Conservation (phyloP, 2,329 filamentous ascomycete species). For the Colletotrichum sublineola region DNA sequence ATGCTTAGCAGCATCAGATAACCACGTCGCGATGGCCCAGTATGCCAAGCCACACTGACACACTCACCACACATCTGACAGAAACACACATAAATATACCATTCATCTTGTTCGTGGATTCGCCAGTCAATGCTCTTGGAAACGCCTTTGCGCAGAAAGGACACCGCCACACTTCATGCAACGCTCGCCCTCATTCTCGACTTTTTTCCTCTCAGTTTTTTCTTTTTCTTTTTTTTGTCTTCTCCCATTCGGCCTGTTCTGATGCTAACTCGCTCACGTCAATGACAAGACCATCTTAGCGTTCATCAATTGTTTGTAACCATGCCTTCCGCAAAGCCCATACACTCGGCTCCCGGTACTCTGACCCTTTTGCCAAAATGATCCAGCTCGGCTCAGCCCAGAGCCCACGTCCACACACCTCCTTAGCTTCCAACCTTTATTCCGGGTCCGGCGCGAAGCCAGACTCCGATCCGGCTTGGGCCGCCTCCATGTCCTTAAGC, state of each 20-base stretch:
- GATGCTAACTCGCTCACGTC: slow-evolving; percentile 5
- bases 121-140: slow-evolving; percentile 6
- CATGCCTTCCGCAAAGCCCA: background rate
- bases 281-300: background rate
- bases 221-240: background rate
- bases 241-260: background rate
- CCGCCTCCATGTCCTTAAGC: slow-evolving; percentile 79
- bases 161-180: slow-evolving; percentile 13
- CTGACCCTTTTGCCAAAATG: background rate
- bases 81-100: background rate
- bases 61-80: background rate
- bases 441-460: slow-evolving; percentile 57
- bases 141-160: background rate
- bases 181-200: slow-evolving; percentile 11
- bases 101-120: slow-evolving; percentile 12
- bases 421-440: slow-evolving; percentile 45
- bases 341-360: background rate
- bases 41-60: slow-evolving; percentile 23
- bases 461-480: slow-evolving; percentile 49
- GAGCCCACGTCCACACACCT: background rate
- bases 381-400: background rate
- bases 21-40: background rate
- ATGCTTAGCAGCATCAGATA: no score
- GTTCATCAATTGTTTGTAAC: background rate
- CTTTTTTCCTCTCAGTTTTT: background rate